A percentile compares a stretch with the other conserved stretches of the same genome.
phyloP scores from a whole-genome alignment of 1,139 yeast species.

The Yamadazyma taylorii region DNA sequence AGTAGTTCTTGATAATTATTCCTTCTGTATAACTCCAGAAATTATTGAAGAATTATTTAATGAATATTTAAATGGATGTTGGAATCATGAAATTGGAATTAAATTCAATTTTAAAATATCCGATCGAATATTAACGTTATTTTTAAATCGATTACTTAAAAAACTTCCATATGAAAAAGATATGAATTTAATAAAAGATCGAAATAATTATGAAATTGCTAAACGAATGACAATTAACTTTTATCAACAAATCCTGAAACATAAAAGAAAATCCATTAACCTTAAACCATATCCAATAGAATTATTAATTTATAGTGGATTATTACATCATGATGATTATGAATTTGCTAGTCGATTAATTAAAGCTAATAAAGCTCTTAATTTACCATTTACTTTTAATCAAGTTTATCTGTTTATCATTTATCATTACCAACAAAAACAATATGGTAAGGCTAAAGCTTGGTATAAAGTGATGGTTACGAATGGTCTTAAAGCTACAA shows the following conservation, averaged over 20 bases:
- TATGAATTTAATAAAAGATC: constrained; percentile 15
- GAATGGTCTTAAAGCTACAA: constrained; percentile 27
- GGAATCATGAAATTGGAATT: not conserved
- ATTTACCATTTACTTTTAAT: constrained; percentile 38
- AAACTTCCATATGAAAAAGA: constrained; percentile 22
- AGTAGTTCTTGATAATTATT: constrained; percentile 4
- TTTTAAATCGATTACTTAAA: constrained; percentile 31
- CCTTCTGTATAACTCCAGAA: constrained; percentile 1
- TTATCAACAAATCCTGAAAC: constrained; percentile 16
- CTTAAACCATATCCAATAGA: constrained; percentile 28
- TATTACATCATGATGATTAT: constrained; percentile 33
- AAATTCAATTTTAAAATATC: constrained; percentile 10
- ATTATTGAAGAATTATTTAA: constrained; percentile 7
- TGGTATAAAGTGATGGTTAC: constrained; percentile 42
- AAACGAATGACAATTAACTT: constrained; percentile 28
- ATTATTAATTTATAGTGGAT: constrained; percentile 29
- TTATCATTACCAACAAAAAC: constrained; percentile 35
- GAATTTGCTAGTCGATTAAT: constrained; percentile 35
- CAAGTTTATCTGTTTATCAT: constrained; percentile 43
- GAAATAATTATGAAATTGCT: constrained; percentile 29
- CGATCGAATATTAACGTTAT: constrained; percentile 30
- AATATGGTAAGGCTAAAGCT: constrained; percentile 29
- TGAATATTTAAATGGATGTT: not conserved
- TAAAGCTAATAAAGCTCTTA: constrained; percentile 23
- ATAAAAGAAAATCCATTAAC: constrained; percentile 13